A percentile compares a stretch with the other conserved stretches of the same genome.
Conservation (phyloP, 768 basidiomycete species). For the Hemileccinum rubropunctum region DNA sequence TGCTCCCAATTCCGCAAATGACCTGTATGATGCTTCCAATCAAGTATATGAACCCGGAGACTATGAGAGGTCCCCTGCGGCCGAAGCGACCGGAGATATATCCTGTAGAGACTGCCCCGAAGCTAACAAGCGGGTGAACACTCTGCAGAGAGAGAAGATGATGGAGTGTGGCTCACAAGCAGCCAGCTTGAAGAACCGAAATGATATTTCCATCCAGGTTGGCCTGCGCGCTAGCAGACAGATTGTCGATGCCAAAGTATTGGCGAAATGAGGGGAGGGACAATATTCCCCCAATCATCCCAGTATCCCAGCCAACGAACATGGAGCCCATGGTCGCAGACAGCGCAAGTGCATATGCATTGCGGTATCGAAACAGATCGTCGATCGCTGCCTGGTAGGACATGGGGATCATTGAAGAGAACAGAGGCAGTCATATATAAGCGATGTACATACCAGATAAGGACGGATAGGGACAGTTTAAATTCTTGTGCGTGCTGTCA, state of each 20-base stretch:
- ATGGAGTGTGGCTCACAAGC: constrained; percentile 36
- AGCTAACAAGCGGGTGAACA: constrained; percentile 25
- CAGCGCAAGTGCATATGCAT: constrained; percentile 38
- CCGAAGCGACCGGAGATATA: constrained; percentile 43
- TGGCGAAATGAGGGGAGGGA: constrained; percentile 43
- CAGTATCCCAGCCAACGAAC: constrained; percentile 50
- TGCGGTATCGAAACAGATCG: too few species aligned
- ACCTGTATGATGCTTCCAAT: constrained; percentile 48
- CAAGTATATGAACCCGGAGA: constrained; percentile 45
- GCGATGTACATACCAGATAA: too few species aligned
- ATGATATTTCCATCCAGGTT: constrained; percentile 50
- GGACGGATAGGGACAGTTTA: too few species aligned
- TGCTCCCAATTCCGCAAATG: constrained; percentile 42
- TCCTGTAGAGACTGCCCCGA: constrained; percentile 42
- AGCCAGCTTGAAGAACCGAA: constrained; percentile 47
- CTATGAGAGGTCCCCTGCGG: constrained; percentile 42
- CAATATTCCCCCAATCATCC: constrained; percentile 49
- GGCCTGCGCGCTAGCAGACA: constrained; percentile 36
- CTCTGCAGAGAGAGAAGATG: not conserved
- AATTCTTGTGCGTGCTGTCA: too few species aligned
- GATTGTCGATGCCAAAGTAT: constrained; percentile 47
- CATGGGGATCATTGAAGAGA: too few species aligned
- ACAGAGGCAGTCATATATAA: too few species aligned
- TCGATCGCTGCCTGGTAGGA: too few species aligned
- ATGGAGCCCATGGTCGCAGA: constrained; percentile 48